Base-by-base conservation (phyloP, 2,329 filamentous ascomycete genomes). In the Huntiella decipiens region DNA sequence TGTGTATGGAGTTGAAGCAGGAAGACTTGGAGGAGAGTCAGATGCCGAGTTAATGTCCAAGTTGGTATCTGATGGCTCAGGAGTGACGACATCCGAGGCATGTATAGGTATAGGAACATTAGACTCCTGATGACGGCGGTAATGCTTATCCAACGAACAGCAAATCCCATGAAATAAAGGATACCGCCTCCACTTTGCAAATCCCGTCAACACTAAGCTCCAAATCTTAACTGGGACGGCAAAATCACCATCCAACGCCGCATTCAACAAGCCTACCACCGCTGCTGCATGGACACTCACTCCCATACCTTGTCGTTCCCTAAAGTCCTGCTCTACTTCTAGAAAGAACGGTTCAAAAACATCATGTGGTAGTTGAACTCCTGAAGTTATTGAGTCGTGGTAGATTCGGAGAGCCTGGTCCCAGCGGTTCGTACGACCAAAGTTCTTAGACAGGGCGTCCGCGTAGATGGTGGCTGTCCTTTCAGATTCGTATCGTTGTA, bases 361-460 rank as follows among this genome's bases (percentile, higher is more conserved):
- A 4, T 44, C 46, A 5, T 33, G 32, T 11, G 44, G 48, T 5
- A 50, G 34, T 16, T 7, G 19, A 3, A 46, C 35, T 4, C 31
- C 19, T 15, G 39, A 38, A 8, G 19, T 16, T 4, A 38, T 36
- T 5, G 40, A 44, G 31, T 50, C 41, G 31, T 50, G 28, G 5
- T 44, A 33, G 17, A 50, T 32, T 3, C 38, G 44, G n/a, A 50
- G 41, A 5, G 40, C 48, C 6, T 37, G 66, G 52, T 7, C 53
- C 57, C 15, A 63, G 47, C 0, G 61, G 52, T 4, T 53, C 51
- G 3, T 49, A 45, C 39, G 51, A 53, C 32, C 60, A 51, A 47
- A 53, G 56, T 19, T 47, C 54, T 13, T 53, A 45, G n/a, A 63
- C 50, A 38, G 54, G 56, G 31, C 54, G 34, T 13, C 37, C n/a